Base-by-base conservation (phyloP, 306 rosid genomes). In the Inga oerstediana region DNA sequence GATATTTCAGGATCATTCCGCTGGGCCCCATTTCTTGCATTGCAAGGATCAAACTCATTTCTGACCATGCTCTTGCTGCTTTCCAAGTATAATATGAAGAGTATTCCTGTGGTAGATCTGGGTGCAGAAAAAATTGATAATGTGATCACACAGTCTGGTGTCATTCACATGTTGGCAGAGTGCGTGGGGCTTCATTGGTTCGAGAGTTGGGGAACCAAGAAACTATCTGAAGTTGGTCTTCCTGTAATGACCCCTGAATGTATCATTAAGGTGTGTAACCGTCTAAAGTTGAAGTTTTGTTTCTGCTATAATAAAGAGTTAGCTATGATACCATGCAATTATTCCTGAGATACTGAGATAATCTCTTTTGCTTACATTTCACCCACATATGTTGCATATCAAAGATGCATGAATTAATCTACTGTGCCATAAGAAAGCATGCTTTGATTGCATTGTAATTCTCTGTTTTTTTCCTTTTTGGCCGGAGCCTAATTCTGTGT, bases 141-240 rank as follows among this genome's bases (percentile, higher is more conserved):
- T 82, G 82, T 94, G 43, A 85, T 94, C 85, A 92, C 98, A 41
- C 98, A 94, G 83, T 88, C 95, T 75, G 75, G 95, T 45, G 97
- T 94, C 24, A 92, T 94, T 71, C 98, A 94, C 82, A 91, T 92
- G 98, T 78, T 92, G 83, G 95, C 87, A 2, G 98, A 94, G 82
- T 94, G 98, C 69, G 88, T 90, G n/a, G 98, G 98, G 56, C 95
- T 94, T 89, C 97, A 94, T 67, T 94, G 98, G 98, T 94, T 94
- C 65, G 97, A 94, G 84, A 92, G 89, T 84, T 94, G 98, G 98
- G 98, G 98, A 82, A 92, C 88, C 82, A 92, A 88, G 87, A 94
- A 87, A 59, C 82, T 94, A 5, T 86, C 92, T 5, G 91, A 94
- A 77, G 88, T 94, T 46, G 97, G 97, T 74, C 98, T 94, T 74